These are phyloP conservation scores for Rhypophila decipiens DNA, from an alignment of 495 filamentous ascomycete genomes.

Conservation along the genomic window DNA sequence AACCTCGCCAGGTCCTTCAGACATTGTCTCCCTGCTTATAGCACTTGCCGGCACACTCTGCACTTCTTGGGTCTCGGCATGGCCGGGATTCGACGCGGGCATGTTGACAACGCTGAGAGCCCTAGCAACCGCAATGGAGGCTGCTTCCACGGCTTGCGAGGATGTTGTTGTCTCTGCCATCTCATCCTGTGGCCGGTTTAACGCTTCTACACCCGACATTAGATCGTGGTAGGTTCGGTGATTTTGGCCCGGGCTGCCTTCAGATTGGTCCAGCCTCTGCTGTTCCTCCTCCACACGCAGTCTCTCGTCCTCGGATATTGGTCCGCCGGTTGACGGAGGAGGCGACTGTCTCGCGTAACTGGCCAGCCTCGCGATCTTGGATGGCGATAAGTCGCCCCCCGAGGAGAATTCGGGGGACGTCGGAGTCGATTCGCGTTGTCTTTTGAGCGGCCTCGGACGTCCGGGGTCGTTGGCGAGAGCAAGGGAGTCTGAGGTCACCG, in stretches of 20 bases:
- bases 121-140: conserved; percentile 21
- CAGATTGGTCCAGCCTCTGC: conserved; percentile 25
- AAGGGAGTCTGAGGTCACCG: conserved; percentile 21
- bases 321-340: conserved; percentile 45
- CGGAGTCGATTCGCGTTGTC: conserved; percentile 41
- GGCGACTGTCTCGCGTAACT: conserved; percentile 43
- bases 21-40: conserved; percentile 30
- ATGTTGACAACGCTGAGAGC: conserved; percentile 28
- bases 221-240: conserved; percentile 47
- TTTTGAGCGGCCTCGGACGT: conserved; percentile 40
- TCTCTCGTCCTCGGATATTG: conserved; percentile 49
- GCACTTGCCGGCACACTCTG: conserved; percentile 38
- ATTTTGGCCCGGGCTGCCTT: conserved; percentile 46
- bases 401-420: conserved; percentile 31
- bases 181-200: conserved; percentile 46
- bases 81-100: conserved; percentile 20
- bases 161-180: conserved; percentile 27
- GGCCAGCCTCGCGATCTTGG: conserved; percentile 46
- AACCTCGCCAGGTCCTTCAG: conserved; percentile 26
- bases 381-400: conserved; percentile 39
- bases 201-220: conserved; percentile 44
- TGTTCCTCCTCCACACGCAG: conserved; percentile 44
- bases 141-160: conserved; percentile 26
- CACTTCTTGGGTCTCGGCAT: conserved; percentile 29
- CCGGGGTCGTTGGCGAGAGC: conserved; percentile 27